These are phyloP conservation scores for Talaromyces sp. DNA, from an alignment of 2,329 filamentous ascomycete species.

Conservation along the genomic window DNA sequence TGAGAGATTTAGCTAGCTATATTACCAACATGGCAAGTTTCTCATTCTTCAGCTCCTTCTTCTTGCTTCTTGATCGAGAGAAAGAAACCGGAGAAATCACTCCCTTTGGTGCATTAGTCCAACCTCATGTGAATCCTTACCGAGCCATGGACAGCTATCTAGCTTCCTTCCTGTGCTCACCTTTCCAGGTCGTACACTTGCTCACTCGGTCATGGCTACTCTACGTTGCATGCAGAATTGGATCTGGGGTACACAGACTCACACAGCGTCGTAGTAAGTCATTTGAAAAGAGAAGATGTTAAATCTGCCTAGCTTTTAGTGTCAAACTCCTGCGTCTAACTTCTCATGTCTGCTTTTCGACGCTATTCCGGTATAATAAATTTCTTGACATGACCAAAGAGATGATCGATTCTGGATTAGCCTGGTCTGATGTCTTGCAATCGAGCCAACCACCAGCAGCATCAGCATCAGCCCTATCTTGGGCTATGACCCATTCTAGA, in stretches of 20 bases:
- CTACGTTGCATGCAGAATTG: constrained; percentile 13
- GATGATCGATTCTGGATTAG: not conserved
- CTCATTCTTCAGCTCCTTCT: not conserved
- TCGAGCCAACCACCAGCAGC: not conserved
- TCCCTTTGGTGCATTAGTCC: not conserved
- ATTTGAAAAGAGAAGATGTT: not conserved
- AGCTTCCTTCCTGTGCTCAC: not conserved
- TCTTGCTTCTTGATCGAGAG: not conserved
- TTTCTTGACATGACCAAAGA: not conserved
- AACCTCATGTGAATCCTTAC: not conserved
- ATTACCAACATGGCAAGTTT: not conserved
- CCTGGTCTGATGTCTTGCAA: not conserved
- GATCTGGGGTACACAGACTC: constrained; percentile 12
- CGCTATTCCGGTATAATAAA: not conserved
- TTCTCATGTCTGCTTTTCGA: not conserved
- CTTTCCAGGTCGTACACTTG: not conserved
- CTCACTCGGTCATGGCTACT: not conserved
- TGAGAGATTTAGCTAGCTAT: not conserved
- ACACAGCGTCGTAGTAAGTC: constrained; percentile 9
- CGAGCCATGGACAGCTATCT: not conserved
- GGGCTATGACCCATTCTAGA: not conserved
- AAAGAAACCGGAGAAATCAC: not conserved
- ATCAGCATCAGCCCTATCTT: not conserved
- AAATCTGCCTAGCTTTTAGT: not conserved
- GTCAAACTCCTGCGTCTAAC: not conserved